A percentile compares a stretch with the other conserved stretches of the same genome.
Evolutionary conservation across 2,329 filamentous ascomycete species (phyloP).

Genomic region (Aspergillus neotritici): DNA sequence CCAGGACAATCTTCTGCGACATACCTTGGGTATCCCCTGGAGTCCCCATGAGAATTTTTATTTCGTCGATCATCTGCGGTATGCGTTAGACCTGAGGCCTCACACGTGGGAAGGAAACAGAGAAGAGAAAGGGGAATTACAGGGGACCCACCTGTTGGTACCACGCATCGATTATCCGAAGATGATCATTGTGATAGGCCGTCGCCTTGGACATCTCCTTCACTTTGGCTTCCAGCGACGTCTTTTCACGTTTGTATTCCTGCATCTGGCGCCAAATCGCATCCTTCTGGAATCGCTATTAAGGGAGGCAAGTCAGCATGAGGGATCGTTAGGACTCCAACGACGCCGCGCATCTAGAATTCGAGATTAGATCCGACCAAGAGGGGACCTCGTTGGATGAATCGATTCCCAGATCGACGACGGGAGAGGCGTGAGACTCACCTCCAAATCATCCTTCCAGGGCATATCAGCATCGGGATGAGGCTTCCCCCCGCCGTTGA

Average conservation of each 20-base stretch:
- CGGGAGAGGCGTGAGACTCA: conserved; percentile 46
- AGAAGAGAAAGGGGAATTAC: not conserved
- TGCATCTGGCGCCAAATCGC: conserved; percentile 97
- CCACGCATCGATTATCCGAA: conserved; percentile 87
- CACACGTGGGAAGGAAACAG: not conserved
- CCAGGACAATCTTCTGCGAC: conserved; percentile 1
- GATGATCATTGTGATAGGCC: conserved; percentile 82
- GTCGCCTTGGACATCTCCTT: conserved; percentile 73
- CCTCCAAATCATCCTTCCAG: conserved; percentile 66
- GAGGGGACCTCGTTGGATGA: conserved; percentile 10
- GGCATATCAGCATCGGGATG: conserved; percentile 64
- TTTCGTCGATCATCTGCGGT: conserved; percentile 42
- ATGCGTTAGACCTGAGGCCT: conserved; percentile 8
- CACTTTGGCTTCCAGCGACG: conserved; percentile 71
- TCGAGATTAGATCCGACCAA: conserved; percentile 3
- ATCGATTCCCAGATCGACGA: conserved; percentile 9
- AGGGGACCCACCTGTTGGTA: conserved; percentile 70
- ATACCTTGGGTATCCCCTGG: conserved; percentile 26
- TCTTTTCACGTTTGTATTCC: conserved; percentile 90
- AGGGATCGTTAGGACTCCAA: conserved; percentile 22
- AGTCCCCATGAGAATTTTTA: conserved; percentile 38
- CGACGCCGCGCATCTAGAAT: not conserved
- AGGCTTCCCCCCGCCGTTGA: conserved; percentile 64
- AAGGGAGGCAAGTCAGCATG: conserved; percentile 22
- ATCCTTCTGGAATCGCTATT: conserved; percentile 85